phyloP scores from a whole-genome alignment of 495 filamentous ascomycete species.

The Recurvomyces mirabilis region DNA sequence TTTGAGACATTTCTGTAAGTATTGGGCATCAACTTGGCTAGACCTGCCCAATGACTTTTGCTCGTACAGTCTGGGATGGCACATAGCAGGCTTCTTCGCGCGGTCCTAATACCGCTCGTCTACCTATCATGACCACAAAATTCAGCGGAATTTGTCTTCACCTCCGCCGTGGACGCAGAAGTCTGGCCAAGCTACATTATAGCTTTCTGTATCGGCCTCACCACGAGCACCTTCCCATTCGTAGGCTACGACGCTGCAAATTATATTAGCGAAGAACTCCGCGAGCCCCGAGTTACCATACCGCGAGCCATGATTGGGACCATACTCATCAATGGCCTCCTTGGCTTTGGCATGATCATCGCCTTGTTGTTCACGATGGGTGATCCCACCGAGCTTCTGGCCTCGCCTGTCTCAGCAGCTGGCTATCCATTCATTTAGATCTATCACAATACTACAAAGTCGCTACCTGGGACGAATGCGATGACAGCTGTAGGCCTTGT shows the following conservation, averaged over 20 bases:
- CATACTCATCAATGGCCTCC: conserved; percentile 13
- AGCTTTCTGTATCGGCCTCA: conserved; percentile 10
- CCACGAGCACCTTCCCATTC: conserved; percentile 12
- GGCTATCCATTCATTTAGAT: conserved; percentile 19
- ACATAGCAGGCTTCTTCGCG: conserved; percentile 51
- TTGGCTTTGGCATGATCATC: conserved; percentile 13
- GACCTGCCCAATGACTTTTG: neutral
- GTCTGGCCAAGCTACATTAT: conserved; percentile 7
- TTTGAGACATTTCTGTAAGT: conserved; percentile 42
- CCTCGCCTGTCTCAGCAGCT: neutral
- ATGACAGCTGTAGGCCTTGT: conserved; percentile 7
- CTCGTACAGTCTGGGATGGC: conserved; percentile 41
- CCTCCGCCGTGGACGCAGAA: neutral
- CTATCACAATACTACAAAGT: conserved; percentile 10
- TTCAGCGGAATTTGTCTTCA: conserved; percentile 7
- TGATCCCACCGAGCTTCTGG: neutral
- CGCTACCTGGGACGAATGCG: conserved; percentile 5
- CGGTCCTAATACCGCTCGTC: conserved; percentile 49
- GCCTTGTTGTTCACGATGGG: conserved; percentile 14
- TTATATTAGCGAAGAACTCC: conserved; percentile 16
- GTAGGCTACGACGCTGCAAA: conserved; percentile 12
- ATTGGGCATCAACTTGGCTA: neutral
- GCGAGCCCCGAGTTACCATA: conserved; percentile 2
- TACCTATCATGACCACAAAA: conserved; percentile 31
- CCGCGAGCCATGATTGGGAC: conserved; percentile 15